Evolutionary conservation across 2,329 filamentous ascomycete species (phyloP).

Genomic region (Cladosporium colombiae): DNA sequence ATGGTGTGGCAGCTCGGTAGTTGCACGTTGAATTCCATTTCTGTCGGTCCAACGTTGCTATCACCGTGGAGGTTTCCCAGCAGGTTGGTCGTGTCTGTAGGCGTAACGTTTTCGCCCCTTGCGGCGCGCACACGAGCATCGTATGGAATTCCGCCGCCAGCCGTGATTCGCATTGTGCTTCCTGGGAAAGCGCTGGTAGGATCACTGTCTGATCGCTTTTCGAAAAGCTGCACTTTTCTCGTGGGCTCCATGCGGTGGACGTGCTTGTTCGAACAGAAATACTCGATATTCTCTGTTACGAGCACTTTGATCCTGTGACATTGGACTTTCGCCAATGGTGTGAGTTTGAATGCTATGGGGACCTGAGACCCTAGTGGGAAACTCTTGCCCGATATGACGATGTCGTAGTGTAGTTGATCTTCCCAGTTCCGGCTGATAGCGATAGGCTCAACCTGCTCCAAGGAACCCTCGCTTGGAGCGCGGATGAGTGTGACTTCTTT

Average conservation of each 20-base stretch:
- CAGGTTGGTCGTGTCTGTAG: slow-evolving; percentile 65
- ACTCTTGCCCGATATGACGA: slow-evolving; percentile 92
- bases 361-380: slow-evolving; percentile 86
- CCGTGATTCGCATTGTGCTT: slow-evolving; percentile 73
- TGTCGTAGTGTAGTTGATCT: slow-evolving; percentile 92
- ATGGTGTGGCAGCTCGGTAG: slow-evolving; percentile 86
- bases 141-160: slow-evolving; percentile 77
- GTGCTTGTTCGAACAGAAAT: slow-evolving; percentile 82
- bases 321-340: slow-evolving; percentile 87
- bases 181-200: slow-evolving; percentile 71
- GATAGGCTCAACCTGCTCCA: slow-evolving; percentile 90
- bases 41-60: slow-evolving; percentile 78
- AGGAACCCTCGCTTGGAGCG: slow-evolving; percentile 80
- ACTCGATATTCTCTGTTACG: slow-evolving; percentile 86
- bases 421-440: slow-evolving; percentile 94
- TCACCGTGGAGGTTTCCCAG: slow-evolving; percentile 79
- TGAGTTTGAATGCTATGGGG: slow-evolving; percentile 91
- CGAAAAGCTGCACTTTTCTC: slow-evolving; percentile 81
- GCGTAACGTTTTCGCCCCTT: slow-evolving; percentile 55
- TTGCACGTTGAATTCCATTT: slow-evolving; percentile 93
- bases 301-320: slow-evolving; percentile 91
- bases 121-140: slow-evolving; percentile 59
- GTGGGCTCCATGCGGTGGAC: slow-evolving; percentile 83
- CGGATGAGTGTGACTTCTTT: slow-evolving; percentile 84
- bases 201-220: slow-evolving; percentile 80